Base-by-base conservation (phyloP, 2,329 filamentous ascomycete species). In the Arthrinium phaeospermum region DNA sequence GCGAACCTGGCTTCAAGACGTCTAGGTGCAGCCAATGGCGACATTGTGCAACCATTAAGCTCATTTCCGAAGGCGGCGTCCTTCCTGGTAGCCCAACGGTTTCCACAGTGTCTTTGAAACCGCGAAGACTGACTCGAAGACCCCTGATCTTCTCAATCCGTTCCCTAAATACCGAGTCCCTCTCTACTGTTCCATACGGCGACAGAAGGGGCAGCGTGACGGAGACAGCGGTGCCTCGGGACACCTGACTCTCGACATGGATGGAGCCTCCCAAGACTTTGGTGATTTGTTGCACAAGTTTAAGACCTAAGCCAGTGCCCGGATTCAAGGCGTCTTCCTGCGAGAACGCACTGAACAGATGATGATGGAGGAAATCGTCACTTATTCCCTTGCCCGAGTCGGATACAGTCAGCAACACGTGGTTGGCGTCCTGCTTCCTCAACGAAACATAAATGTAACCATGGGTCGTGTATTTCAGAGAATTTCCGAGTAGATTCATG, bases 351-450 rank as follows among this genome's bases (percentile, higher is more conserved):
- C 87, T 88, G 77, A 89, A 92, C 0, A 91, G 79, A 67, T 86
- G 86, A 13, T 86, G 87, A 44, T 86, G 83, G 71, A 91, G 81
- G 76, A 90, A 92, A 44, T 90, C 86, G 69, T 86, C 83, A 0
- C 87, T 88, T 71, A 92, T 92, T 6, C 90, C 90, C 74, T 87
- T 86, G 2, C 90, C 90, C 6, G 89, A 90, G 78, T 92, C 90
- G 1, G 85, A 84, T 34, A 92, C 85, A 1, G 83, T 45, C 14
- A 71, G 19, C 30, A 47, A 27, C 1, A 71, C 24, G n/a, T 71
- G 19, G 16, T 71, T 71, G 8, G 45, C n/a, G 13, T 49, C 69
- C 41, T 70, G 51, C 27, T 61, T 70, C 57, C 34, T 64, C 19
- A 64, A n/a, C 10, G 57, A 64, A 64, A 64, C 57, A 41, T 64